Evolutionary conservation across 306 rosid genomes (phyloP).

Genomic region (Calophaca sinica): DNA sequence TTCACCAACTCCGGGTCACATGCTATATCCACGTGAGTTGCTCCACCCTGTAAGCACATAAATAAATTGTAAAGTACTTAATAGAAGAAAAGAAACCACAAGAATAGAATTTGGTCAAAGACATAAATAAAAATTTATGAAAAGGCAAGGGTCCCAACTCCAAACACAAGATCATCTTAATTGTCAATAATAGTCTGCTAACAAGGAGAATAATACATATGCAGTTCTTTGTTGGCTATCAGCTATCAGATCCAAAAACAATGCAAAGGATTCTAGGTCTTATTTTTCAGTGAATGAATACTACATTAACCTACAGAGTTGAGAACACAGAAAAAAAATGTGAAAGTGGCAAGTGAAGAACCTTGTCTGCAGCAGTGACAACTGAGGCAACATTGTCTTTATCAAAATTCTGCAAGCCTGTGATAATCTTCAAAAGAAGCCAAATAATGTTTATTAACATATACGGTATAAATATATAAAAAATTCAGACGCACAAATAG

Average conservation of each 20-base stretch:
- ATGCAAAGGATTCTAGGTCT: constrained; percentile 22
- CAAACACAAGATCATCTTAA: neutral
- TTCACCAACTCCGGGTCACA: constrained; percentile 93
- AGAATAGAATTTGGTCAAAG: constrained; percentile 14
- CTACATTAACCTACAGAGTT: neutral
- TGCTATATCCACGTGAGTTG: constrained; percentile 98
- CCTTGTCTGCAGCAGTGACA: constrained; percentile 94
- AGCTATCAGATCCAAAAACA: constrained; percentile 19
- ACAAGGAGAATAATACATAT: neutral
- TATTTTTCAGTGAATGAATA: neutral
- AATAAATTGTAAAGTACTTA: constrained; percentile 22
- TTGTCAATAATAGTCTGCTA: neutral
- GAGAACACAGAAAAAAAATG: constrained; percentile 12
- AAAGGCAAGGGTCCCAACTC: neutral
- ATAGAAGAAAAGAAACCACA: constrained; percentile 24
- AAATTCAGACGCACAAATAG: constrained; percentile 14
- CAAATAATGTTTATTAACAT: constrained; percentile 41
- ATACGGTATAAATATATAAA: neutral
- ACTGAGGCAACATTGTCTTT: constrained; percentile 82
- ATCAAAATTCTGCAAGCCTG: constrained; percentile 87
- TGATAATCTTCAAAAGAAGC: constrained; percentile 68
- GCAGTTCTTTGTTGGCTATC: no score
- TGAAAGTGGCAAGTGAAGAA: constrained; percentile 41
- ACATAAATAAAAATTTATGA: neutral
- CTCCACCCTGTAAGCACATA: constrained; percentile 71